phyloP scores from a whole-genome alignment of 2,329 filamentous ascomycete species.

The Ceratocystis colombiana region DNA sequence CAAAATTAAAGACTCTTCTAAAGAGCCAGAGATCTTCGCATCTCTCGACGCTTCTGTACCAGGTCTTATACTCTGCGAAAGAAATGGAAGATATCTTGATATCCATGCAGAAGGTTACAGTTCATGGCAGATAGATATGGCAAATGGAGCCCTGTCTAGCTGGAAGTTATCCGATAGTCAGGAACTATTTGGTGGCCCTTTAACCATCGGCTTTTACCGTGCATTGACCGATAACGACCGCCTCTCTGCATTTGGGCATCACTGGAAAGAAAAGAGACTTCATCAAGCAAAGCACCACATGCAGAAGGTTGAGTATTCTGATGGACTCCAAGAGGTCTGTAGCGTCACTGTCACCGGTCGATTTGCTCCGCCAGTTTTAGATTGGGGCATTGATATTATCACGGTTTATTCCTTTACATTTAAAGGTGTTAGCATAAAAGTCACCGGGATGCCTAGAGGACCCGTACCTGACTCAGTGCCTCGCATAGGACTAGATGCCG shows the following conservation, averaged over 20 bases:
- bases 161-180: conserved; percentile 21
- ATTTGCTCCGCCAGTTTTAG: conserved; percentile 53
- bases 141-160: not conserved
- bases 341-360: conserved; percentile 42
- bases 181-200: not conserved
- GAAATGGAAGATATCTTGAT: conserved; percentile 16
- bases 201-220: conserved; percentile 14
- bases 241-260: not conserved
- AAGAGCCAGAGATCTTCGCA: not conserved
- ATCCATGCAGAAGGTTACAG: not conserved
- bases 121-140: conserved; percentile 1
- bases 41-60: not conserved
- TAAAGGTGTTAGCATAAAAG: conserved; percentile 41
- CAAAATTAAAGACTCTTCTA: not conserved
- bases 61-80: conserved; percentile 29
- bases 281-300: not conserved
- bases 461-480: conserved; percentile 46
- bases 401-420: conserved; percentile 47
- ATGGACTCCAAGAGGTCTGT: too few species aligned
- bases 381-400: conserved; percentile 46
- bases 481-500: conserved; percentile 50
- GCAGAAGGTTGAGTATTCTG: not conserved
- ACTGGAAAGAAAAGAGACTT: conserved; percentile 17
- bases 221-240: conserved; percentile 21
- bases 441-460: conserved; percentile 41